phyloP scores from a whole-genome alignment of 805 yeast genomes.

The Cyberlindnera suaveolens region DNA sequence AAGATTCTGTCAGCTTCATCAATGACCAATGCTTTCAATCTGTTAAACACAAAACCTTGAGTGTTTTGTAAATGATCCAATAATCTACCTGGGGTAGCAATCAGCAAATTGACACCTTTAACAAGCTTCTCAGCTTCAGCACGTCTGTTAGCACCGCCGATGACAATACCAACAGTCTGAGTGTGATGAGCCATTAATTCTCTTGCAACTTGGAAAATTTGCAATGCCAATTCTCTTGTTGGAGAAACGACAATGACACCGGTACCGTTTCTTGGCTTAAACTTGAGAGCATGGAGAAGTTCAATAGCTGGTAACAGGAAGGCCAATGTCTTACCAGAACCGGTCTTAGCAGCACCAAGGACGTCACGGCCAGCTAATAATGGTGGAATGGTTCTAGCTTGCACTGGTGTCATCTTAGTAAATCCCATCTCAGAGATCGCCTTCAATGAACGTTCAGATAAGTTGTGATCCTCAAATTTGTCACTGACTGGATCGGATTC shows the following conservation, averaged over 20 bases:
- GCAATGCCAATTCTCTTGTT: constrained; percentile 95
- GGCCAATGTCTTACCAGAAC: constrained; percentile 97
- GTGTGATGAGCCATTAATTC: constrained; percentile 79
- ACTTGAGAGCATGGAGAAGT: constrained; percentile 79
- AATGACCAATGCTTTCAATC: constrained; percentile 86
- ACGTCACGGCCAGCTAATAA: constrained; percentile 95
- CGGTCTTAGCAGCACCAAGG: constrained; percentile 99
- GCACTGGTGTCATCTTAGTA: constrained; percentile 87
- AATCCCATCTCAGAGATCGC: constrained; percentile 89
- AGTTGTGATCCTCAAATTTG: constrained; percentile 43
- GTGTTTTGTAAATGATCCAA: constrained; percentile 97
- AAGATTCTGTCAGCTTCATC: constrained; percentile 98
- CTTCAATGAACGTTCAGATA: constrained; percentile 76
- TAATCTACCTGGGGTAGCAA: constrained; percentile 97
- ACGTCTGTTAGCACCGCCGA: constrained; percentile 97
- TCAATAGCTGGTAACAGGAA: constrained; percentile 95
- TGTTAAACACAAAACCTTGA: constrained; percentile 87
- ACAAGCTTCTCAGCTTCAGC: constrained; percentile 92
- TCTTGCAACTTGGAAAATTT: constrained; percentile 95
- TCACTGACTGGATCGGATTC: constrained; percentile 21
- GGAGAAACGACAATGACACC: constrained; percentile 96
- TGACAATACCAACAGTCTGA: constrained; percentile 93
- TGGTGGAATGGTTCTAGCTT: constrained; percentile 94
- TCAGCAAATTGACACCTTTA: constrained; percentile 88
- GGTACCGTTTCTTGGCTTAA: constrained; percentile 97